Percentiles rank a stretch among this genome's conserved stretches.
Evolutionary conservation across 2,329 filamentous ascomycete species (phyloP).

Genomic region (Cytospora mali): DNA sequence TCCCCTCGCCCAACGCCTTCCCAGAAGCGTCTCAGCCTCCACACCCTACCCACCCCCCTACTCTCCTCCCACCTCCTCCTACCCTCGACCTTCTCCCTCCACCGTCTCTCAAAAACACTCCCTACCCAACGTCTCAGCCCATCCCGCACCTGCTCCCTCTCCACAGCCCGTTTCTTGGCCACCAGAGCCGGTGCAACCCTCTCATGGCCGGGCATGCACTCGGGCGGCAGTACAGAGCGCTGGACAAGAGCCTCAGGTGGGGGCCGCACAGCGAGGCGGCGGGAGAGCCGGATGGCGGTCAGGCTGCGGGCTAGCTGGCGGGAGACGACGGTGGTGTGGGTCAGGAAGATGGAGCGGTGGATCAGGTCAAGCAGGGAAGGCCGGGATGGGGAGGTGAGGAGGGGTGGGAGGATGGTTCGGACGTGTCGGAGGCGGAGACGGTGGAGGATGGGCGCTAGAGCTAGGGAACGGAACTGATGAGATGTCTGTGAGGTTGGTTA

Average conservation of each 20-base stretch:
- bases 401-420: conserved; percentile 55
- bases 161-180: conserved; percentile 63
- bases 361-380: conserved; percentile 66
- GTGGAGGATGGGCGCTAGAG: conserved; percentile 67
- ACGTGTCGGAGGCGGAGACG: conserved; percentile 61
- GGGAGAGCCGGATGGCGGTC: conserved; percentile 66
- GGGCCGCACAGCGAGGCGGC: conserved; percentile 61
- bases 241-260: conserved; percentile 62
- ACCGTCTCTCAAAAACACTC: conserved; percentile 57
- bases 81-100: conserved; percentile 51
- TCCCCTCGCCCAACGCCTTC: conserved; percentile 58
- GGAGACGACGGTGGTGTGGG: conserved; percentile 66
- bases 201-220: conserved; percentile 57
- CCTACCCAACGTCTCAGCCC: conserved; percentile 66
- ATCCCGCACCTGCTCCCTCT: conserved; percentile 70
- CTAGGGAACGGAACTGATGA: conserved; percentile 63
- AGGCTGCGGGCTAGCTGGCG: conserved; percentile 65
- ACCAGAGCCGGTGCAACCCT: conserved; percentile 62
- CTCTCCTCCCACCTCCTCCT: conserved; percentile 52
- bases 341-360: conserved; percentile 66
- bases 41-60: conserved; percentile 58
- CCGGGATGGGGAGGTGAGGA: conserved; percentile 59
- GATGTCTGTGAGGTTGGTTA: conserved; percentile 50
- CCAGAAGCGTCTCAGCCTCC: conserved; percentile 67
- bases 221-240: conserved; percentile 65